Evolutionary conservation across 352 stramenopile species (phyloP).

Genomic region (Globisporangium cylindrosporum): DNA sequence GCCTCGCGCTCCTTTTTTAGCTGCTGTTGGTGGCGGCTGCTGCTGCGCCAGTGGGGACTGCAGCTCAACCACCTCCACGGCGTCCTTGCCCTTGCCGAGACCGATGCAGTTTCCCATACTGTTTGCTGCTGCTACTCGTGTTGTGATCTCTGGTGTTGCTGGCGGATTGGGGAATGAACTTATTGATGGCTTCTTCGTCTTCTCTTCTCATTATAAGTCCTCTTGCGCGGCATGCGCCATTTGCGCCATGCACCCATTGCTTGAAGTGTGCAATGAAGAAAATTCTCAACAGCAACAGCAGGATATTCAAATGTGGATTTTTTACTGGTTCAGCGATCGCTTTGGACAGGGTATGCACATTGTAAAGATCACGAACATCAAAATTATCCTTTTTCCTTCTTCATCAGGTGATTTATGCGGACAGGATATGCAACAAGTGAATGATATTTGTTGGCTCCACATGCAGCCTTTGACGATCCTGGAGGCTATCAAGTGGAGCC

Average conservation of each 20-base stretch:
- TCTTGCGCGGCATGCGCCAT: neutral
- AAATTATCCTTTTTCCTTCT: too few species aligned
- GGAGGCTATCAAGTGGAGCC: too few species aligned
- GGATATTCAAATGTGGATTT: neutral
- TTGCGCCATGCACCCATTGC: neutral
- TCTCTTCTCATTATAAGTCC: neutral
- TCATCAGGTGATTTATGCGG: too few species aligned
- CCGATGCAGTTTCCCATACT: conserved; percentile 67
- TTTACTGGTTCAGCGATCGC: neutral
- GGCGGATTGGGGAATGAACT: neutral
- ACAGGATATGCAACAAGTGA: too few species aligned
- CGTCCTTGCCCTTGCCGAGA: conserved; percentile 5
- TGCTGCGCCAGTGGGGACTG: conserved; percentile 8
- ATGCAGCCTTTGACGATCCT: too few species aligned
- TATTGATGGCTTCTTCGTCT: neutral
- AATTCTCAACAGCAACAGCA: neutral
- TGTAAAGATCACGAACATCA: too few species aligned
- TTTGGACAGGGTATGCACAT: neutral
- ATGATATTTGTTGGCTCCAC: too few species aligned
- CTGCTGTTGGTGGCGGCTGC: neutral
- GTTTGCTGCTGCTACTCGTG: neutral
- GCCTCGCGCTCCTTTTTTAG: conserved; percentile 5
- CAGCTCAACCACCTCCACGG: conserved; percentile 14
- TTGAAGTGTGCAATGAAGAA: neutral
- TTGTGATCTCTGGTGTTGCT: neutral